A percentile compares a stretch with the other conserved stretches of the same genome.
phyloP scores from a whole-genome alignment of 139 green algal genomes.

The Coccomyxa sp. region DNA sequence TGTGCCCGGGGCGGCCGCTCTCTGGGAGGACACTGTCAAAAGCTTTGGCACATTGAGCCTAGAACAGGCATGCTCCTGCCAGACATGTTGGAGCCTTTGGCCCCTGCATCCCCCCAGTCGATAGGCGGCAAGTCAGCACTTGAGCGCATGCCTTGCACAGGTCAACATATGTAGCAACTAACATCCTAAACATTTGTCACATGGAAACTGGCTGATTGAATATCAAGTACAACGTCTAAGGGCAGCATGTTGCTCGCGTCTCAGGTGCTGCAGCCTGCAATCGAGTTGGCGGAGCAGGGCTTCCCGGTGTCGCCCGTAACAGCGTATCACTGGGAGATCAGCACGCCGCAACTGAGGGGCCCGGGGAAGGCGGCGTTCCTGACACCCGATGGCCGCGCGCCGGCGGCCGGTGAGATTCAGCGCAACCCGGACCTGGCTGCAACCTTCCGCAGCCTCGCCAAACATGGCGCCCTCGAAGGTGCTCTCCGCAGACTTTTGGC shows the following conservation, averaged over 20 bases:
- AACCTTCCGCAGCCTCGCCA: constrained; percentile 35
- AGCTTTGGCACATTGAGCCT: constrained; percentile 47
- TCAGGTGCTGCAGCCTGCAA: constrained; percentile 59
- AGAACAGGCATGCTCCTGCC: constrained; percentile 8
- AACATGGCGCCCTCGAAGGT: constrained; percentile 31
- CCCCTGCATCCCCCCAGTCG: too few relatives aligned
- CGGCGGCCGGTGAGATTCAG: constrained; percentile 48
- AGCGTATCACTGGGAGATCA: constrained; percentile 9
- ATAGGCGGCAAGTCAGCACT: too few relatives aligned
- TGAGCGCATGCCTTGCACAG: too few relatives aligned
- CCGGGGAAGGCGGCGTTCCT: constrained; percentile 27
- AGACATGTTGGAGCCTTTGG: not conserved
- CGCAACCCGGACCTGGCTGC: constrained; percentile 39
- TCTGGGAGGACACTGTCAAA: constrained; percentile 54
- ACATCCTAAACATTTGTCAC: too few relatives aligned
- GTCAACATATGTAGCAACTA: too few relatives aligned
- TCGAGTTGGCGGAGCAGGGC: constrained; percentile 59
- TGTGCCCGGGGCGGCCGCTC: constrained; percentile 44
- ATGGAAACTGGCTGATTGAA: too few relatives aligned
- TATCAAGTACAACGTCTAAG: too few relatives aligned
- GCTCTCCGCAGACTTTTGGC: not conserved
- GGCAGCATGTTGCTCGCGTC: not conserved
- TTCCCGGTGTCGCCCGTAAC: constrained; percentile 60
- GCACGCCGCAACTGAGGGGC: not conserved
- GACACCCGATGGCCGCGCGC: constrained; percentile 25